Conservation (phyloP, 495 filamentous ascomycete genomes). For the Aspergillus ostianus region DNA sequence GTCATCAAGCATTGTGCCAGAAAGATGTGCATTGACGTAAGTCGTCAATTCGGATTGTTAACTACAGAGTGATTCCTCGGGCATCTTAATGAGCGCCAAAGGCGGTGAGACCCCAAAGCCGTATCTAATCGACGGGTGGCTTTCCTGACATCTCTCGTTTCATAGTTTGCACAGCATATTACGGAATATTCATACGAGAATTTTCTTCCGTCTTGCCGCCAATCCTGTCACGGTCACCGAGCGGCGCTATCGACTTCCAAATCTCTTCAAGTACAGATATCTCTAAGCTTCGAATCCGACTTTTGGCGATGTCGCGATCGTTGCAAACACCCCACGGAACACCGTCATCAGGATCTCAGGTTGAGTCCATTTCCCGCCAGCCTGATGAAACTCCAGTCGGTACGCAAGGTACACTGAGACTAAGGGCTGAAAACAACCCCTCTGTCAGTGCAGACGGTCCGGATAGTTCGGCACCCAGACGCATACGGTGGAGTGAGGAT, state of each 20-base stretch:
- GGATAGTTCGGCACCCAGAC: constrained; percentile 31
- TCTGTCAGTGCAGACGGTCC: constrained; percentile 7
- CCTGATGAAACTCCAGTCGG: constrained; percentile 15
- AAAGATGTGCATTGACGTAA: too few species aligned
- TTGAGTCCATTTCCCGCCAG: constrained; percentile 21
- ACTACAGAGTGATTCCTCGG: too few species aligned
- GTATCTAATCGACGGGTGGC: too few species aligned
- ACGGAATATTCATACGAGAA: neutral
- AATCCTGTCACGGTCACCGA: neutral
- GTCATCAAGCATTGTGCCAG: too few species aligned
- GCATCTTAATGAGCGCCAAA: too few species aligned
- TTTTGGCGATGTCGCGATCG: constrained; percentile 29
- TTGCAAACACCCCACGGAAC: constrained; percentile 19
- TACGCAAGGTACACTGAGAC: constrained; percentile 31
- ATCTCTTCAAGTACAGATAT: too few species aligned
- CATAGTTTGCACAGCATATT: too few species aligned
- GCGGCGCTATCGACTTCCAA: too few species aligned
- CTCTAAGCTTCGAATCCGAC: neutral
- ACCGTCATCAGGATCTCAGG: constrained; percentile 16
- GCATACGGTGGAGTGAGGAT: constrained; percentile 88
- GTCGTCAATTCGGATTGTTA: too few species aligned
- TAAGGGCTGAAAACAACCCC: constrained; percentile 34
- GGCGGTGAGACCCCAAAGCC: too few species aligned
- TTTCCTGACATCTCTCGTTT: too few species aligned
- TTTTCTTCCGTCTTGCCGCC: neutral